Evolutionary conservation across 2,329 filamentous ascomycete species (phyloP), one percentile per base, ranked within the genome.

Genomic region (Dactylellina haptotyla): DNA sequence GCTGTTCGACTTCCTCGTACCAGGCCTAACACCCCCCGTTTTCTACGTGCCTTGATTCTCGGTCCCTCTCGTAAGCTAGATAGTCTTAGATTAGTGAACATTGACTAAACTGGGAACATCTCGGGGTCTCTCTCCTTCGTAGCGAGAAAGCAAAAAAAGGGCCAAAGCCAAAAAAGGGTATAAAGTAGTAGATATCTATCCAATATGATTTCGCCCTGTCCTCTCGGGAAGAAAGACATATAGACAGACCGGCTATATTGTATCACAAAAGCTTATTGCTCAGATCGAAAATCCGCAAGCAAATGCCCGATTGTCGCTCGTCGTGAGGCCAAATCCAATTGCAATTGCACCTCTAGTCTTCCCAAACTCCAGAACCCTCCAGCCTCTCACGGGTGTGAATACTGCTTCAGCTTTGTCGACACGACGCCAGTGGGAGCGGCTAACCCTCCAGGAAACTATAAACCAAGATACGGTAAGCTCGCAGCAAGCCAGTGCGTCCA

Each of bases 1-100:
- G 41, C 26, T 51, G 32, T 34, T 34, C 6, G 14, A 16, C 12
- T 43, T 53, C 25, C 34, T 14, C 12, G 8, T 43, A 16, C 23
- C 45, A n/a, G 28, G 30, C 16, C 39, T 28, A 10, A n/a, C 18
- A 46, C 18, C 8, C 18, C 41, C 41, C n/a, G 16, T 25, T 23
- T 18, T 10, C 16, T 25, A n/a, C 45, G 16, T 62, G 43, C 30
- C 39, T 46, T 43, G 50, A 58, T 63, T 61, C 37, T 59, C 37
- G 46, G 39, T 56, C 53, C 50, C 23, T 50, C 41, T 62, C 58
- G 67, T 73, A 65, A 73, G 59, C 67, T 61, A 53, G 61, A 61
- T 43, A 45, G 28, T 46, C 61, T 66, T 62, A 41, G 69, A 66
- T 73, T 73, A 73, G 69, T 73, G 69, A 73, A 65, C 69, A 73